Base-by-base conservation (phyloP, 192 early-diverging fungal species). In the Backusella australiensis region DNA sequence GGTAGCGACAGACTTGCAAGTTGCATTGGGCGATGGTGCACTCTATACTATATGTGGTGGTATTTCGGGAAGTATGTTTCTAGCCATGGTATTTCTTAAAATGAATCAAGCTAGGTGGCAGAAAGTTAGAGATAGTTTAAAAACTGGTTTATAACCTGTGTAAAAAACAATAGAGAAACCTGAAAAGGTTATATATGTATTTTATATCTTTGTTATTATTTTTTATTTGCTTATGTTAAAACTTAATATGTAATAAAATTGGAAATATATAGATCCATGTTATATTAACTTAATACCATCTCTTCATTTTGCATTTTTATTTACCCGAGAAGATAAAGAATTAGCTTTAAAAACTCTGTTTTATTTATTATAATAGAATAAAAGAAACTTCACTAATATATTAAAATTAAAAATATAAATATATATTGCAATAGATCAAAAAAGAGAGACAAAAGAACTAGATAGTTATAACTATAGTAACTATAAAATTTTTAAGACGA, bases 401-500 rank as follows among this genome's bases (percentile, higher is more conserved):
- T 63, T 63, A 63, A 63, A 63, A 63, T 63, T 63, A 63, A 63
- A 26, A 29, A 63, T 63, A 63, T 63, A 63, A 21, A 63, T 63
- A 63, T 63, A 63, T 63, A 63, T n/a, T 63, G 56, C 56, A 63
- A 63, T 29, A 63, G 26, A 63, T 23, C 6, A 63, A 26, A 29
- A 53, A 63, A 26, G 8, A 63, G 9, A 49, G 46, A n/a, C 6
- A n/a, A 49, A 49, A 63, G 23, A 63, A 63, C 21, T 29, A 63
- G 29, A 14, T 63, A 63, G 29, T 63, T 63, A 63, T 26, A 63
- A 29, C 21, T 63, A 63, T 63, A 63, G n/a, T 21, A n/a, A 56
- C 53, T 56, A 21, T 56, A 21, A 21, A 8, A 7, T 26, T 59
- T 63, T 63, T 63, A 63, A 14, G 56, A 63, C 2, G 41, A 49